These are phyloP conservation scores for Suillus occidentalis DNA, from an alignment of 768 basidiomycete genomes.

Conservation along the genomic window DNA sequence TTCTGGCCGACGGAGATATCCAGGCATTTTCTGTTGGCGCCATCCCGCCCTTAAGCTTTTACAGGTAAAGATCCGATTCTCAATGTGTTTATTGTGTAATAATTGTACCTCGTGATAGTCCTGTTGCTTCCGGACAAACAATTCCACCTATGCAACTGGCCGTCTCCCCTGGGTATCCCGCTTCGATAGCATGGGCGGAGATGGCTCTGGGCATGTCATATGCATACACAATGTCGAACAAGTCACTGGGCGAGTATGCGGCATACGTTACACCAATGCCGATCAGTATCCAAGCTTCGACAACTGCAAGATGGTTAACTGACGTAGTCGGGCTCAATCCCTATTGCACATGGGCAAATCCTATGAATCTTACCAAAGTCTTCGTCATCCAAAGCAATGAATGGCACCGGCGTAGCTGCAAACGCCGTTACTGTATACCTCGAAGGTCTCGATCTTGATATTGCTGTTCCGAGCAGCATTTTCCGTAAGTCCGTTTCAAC, in stretches of 20 bases:
- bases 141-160: not conserved
- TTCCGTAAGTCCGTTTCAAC: not conserved
- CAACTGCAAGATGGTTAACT: constrained; percentile 23
- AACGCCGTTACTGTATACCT: not conserved
- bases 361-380: constrained; percentile 17
- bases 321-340: constrained; percentile 24
- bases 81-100: not conserved
- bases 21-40: constrained; percentile 5
- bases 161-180: not conserved
- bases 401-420: not conserved
- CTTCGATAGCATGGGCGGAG: constrained; percentile 8
- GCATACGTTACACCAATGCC: constrained; percentile 3
- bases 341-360: constrained; percentile 21
- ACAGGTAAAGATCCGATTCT: not conserved
- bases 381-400: not conserved
- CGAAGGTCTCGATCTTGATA: not conserved
- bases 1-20: constrained; percentile 7
- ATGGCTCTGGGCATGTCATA: constrained; percentile 1
- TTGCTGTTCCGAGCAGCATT: not conserved
- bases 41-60: constrained; percentile 1
- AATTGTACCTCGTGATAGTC: not conserved
- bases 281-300: constrained; percentile 13
- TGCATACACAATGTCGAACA: not conserved
- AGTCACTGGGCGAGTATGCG: not conserved
- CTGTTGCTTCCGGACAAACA: not conserved